phyloP scores from a whole-genome alignment of 2,329 filamentous ascomycete species.

The Phialemoniopsis sp. region DNA sequence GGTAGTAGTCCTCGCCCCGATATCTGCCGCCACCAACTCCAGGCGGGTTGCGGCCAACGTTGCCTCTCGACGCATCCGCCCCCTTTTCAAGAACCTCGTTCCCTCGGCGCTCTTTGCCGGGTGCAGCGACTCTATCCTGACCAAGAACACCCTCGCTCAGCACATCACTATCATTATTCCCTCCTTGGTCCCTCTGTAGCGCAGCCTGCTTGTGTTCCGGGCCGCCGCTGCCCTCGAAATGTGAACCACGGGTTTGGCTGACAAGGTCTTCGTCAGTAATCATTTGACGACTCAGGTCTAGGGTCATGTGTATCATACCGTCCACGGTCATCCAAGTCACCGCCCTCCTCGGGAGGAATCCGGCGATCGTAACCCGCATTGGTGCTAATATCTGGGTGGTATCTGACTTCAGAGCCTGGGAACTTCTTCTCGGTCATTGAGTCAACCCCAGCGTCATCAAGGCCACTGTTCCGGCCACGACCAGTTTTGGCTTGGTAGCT shows the following conservation, averaged over 20 bases:
- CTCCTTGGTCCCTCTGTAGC: slow-evolving; percentile 22
- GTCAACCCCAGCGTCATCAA: slow-evolving; percentile 38
- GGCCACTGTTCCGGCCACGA: slow-evolving; percentile 27
- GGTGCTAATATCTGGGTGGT: slow-evolving; percentile 38
- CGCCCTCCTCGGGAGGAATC: slow-evolving; percentile 40
- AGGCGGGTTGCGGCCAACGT: slow-evolving; percentile 28
- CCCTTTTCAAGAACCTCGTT: slow-evolving; percentile 28
- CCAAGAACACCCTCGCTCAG: slow-evolving; percentile 19
- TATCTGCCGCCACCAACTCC: slow-evolving; percentile 30
- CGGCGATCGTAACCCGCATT: slow-evolving; percentile 40
- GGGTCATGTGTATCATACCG: slow-evolving; percentile 24
- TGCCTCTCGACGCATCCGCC: slow-evolving; percentile 27
- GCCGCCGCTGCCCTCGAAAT: slow-evolving; percentile 38
- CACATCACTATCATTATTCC: slow-evolving; percentile 31
- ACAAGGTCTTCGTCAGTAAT: neutral
- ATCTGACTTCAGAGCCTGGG: slow-evolving; percentile 30
- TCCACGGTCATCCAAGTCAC: slow-evolving; percentile 36
- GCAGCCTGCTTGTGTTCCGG: slow-evolving; percentile 32
- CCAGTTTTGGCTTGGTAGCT: slow-evolving; percentile 44
- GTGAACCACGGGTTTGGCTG: slow-evolving; percentile 37
- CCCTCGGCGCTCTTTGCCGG: slow-evolving; percentile 2
- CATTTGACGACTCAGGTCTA: neutral
- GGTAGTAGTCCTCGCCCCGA: slow-evolving; percentile 35
- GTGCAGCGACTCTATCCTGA: slow-evolving; percentile 1
- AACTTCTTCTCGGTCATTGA: slow-evolving; percentile 37